Evolutionary conservation across 768 basidiomycete species (phyloP).

Genomic region (Mycena metata): DNA sequence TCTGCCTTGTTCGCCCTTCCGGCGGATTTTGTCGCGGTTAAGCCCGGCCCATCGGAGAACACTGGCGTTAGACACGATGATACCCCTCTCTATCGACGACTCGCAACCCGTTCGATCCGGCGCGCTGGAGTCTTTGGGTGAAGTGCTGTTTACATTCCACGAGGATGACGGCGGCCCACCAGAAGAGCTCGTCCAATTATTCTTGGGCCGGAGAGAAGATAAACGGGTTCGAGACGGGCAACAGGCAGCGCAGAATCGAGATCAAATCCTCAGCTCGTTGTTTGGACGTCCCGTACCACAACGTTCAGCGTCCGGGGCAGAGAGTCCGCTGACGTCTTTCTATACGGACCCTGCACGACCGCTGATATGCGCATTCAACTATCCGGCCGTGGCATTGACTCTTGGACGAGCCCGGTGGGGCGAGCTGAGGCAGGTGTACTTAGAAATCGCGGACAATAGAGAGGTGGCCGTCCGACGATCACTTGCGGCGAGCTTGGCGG

Average conservation of each 20-base stretch:
- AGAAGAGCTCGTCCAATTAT: constrained; percentile 78
- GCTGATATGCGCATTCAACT: constrained; percentile 89
- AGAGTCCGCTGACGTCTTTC: constrained; percentile 56
- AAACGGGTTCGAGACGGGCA: constrained; percentile 55
- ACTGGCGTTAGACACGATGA: constrained; percentile 76
- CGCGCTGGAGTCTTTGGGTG: constrained; percentile 88
- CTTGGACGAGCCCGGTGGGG: constrained; percentile 83
- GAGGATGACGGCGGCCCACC: constrained; percentile 77
- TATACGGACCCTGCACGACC: constrained; percentile 79
- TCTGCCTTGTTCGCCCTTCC: constrained; percentile 90
- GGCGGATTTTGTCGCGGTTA: constrained; percentile 79
- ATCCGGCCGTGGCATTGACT: constrained; percentile 90
- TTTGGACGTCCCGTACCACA: constrained; percentile 31
- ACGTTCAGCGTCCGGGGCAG: constrained; percentile 4
- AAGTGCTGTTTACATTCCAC: constrained; percentile 88
- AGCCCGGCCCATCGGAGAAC: constrained; percentile 66
- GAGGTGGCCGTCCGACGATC: constrained; percentile 79
- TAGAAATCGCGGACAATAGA: constrained; percentile 70
- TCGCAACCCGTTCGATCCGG: constrained; percentile 80
- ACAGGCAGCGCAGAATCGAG: constrained; percentile 42
- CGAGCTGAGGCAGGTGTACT: constrained; percentile 77
- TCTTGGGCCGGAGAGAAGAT: constrained; percentile 73
- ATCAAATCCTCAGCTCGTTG: constrained; percentile 29
- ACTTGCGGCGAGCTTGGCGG: constrained; percentile 90
- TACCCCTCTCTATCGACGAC: constrained; percentile 74